Percentiles rank a stretch among this genome's conserved stretches.
Conservation (phyloP, 164 flowering plant genomes). For the Magnolia officinalis region DNA sequence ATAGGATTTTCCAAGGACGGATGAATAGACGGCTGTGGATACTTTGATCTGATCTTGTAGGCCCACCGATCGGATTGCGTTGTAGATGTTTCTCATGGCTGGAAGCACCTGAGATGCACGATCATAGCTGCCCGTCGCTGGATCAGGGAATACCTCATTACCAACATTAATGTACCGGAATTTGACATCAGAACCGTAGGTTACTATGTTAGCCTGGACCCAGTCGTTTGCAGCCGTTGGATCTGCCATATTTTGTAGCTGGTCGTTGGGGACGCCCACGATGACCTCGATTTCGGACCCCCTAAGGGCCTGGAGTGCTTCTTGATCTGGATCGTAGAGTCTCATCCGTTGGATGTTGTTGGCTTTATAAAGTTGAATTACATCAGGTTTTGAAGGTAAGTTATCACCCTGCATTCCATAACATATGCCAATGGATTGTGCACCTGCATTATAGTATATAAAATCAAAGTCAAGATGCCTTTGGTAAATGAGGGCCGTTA, state of each 20-base stretch:
- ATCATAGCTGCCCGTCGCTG: not conserved
- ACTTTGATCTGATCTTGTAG: conserved; percentile 15
- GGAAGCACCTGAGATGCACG: conserved; percentile 1
- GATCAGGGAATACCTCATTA: conserved; percentile 15
- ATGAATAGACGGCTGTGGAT: conserved; percentile 8
- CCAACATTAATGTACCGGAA: conserved; percentile 14
- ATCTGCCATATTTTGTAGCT: not conserved
- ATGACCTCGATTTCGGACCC: conserved; percentile 8
- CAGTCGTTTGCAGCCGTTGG: not conserved
- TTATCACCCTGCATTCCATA: conserved; percentile 9
- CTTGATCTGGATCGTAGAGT: conserved; percentile 2
- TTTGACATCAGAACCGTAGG: not conserved
- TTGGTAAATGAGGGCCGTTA: too few relatives aligned
- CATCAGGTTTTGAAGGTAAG: not conserved
- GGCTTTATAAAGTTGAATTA: conserved; percentile 5
- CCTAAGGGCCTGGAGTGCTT: conserved; percentile 4
- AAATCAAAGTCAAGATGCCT: too few relatives aligned
- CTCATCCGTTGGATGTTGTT: conserved; percentile 4
- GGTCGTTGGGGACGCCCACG: conserved; percentile 8
- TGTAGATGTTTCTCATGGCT: conserved; percentile 6
- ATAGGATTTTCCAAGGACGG: conserved; percentile 6
- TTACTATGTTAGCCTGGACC: not conserved
- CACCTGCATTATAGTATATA: not conserved
- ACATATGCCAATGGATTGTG: conserved; percentile 13
- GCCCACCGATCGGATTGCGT: conserved; percentile 6